Percentiles rank a stretch among this genome's conserved stretches.
These are phyloP conservation scores for Ambrosia artemisiifolia DNA, from an alignment of 129 eudicot genomes.

Conservation along the genomic window DNA sequence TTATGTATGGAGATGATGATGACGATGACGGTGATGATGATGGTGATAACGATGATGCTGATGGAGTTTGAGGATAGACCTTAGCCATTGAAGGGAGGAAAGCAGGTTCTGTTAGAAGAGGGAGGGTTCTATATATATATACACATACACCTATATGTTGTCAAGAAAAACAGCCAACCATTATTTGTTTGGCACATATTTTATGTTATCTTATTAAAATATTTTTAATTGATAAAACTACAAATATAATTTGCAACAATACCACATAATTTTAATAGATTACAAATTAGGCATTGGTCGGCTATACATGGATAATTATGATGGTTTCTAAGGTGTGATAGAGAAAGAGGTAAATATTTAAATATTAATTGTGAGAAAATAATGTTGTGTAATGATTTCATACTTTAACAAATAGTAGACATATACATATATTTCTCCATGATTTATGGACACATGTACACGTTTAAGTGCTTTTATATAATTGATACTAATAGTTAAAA, in stretches of 20 bases:
- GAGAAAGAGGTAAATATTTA: background rate
- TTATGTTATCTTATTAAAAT: constrained; percentile 3
- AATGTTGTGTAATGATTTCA: background rate
- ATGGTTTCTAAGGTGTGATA: background rate
- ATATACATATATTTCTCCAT: background rate
- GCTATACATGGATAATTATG: background rate
- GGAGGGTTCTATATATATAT: constrained; percentile 23
- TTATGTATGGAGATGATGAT: constrained; percentile 18
- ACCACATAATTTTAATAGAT: background rate
- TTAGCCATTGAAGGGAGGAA: constrained; percentile 36
- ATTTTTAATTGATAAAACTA: background rate
- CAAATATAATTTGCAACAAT: background rate
- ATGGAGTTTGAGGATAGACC: constrained; percentile 39
- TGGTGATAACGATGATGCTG: background rate
- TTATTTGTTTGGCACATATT: constrained; percentile 1
- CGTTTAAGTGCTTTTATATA: too few relatives aligned
- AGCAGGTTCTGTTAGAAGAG: constrained; percentile 27
- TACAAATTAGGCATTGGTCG: background rate
- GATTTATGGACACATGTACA: background rate
- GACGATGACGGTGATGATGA: constrained; percentile 25
- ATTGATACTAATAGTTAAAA: too few relatives aligned
- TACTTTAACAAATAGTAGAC: background rate
- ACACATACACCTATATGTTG: constrained; percentile 13
- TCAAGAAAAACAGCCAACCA: constrained; percentile 16
- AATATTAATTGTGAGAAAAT: background rate